These are phyloP conservation scores for Nicotiana tabacum DNA, from an alignment of 257 asterid species.

Conservation along the genomic window DNA sequence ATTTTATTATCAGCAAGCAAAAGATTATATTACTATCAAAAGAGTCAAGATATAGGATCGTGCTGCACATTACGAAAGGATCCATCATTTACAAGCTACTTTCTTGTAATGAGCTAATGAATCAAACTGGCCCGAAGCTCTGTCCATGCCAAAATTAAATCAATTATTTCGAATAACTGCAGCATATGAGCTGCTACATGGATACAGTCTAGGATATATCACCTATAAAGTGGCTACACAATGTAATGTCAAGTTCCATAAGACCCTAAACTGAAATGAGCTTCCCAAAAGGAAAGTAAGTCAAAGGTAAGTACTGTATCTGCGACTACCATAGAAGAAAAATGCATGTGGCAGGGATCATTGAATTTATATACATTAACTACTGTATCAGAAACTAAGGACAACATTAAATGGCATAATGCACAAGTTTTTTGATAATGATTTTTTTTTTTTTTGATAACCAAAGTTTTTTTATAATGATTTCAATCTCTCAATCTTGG, in stretches of 20 bases:
- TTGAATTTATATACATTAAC: background rate
- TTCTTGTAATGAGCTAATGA: background rate
- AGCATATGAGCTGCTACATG: background rate
- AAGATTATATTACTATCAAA: background rate
- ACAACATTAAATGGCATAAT: background rate
- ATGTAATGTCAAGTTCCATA: background rate
- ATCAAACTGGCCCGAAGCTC: background rate
- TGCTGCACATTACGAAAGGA: background rate
- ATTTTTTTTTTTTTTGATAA: background rate
- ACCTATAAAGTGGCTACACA: background rate
- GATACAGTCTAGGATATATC: background rate
- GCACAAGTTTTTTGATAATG: background rate
- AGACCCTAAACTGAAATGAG: background rate
- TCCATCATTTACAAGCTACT: background rate
- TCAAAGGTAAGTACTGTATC: background rate
- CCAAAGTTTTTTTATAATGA: background rate
- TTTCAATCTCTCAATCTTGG: background rate
- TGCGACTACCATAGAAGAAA: background rate
- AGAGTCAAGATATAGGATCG: background rate
- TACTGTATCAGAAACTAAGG: background rate
- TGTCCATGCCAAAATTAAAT: background rate
- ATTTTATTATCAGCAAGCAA: background rate
- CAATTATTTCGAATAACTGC: background rate
- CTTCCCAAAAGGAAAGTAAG: background rate
- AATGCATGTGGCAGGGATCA: background rate